These are phyloP conservation scores for Penicillium mononematosum DNA, from an alignment of 495 filamentous ascomycete species.

Conservation along the genomic window DNA sequence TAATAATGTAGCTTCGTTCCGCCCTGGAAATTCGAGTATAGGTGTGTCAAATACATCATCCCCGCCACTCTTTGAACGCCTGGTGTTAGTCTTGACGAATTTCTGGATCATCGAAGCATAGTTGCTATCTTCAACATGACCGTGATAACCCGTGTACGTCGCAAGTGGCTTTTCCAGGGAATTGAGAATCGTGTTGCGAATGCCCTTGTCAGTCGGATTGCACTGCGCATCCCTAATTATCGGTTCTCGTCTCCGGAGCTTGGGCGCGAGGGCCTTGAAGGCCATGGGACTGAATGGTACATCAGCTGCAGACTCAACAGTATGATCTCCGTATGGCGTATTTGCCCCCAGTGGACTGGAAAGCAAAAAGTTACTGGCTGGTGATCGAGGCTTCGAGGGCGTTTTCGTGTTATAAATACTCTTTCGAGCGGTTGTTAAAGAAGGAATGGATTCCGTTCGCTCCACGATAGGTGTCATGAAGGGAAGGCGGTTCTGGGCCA, in stretches of 20 bases:
- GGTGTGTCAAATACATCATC: constrained; percentile 58
- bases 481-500: constrained; percentile 82
- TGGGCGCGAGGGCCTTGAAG: constrained; percentile 43
- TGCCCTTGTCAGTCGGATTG: constrained; percentile 77
- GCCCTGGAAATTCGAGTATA: constrained; percentile 63
- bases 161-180: constrained; percentile 67
- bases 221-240: constrained; percentile 80
- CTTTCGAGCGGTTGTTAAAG: constrained; percentile 55
- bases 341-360: constrained; percentile 30
- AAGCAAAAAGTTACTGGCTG: constrained; percentile 33
- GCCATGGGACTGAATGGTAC: constrained; percentile 46
- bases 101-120: constrained; percentile 73
- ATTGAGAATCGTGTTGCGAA: constrained; percentile 71
- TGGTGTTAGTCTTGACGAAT: constrained; percentile 66
- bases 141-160: constrained; percentile 74
- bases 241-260: constrained; percentile 43
- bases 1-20: constrained; percentile 66
- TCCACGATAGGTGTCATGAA: constrained; percentile 99
- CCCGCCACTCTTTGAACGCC: constrained; percentile 54
- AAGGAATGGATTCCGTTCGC: constrained; percentile 79
- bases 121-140: constrained; percentile 58
- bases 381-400: constrained; percentile 56
- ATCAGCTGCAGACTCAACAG: constrained; percentile 37
- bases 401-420: constrained; percentile 67
- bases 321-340: constrained; percentile 32